Conservation (phyloP, 192 early-diverging fungal species). For the Coemansia sp. region DNA sequence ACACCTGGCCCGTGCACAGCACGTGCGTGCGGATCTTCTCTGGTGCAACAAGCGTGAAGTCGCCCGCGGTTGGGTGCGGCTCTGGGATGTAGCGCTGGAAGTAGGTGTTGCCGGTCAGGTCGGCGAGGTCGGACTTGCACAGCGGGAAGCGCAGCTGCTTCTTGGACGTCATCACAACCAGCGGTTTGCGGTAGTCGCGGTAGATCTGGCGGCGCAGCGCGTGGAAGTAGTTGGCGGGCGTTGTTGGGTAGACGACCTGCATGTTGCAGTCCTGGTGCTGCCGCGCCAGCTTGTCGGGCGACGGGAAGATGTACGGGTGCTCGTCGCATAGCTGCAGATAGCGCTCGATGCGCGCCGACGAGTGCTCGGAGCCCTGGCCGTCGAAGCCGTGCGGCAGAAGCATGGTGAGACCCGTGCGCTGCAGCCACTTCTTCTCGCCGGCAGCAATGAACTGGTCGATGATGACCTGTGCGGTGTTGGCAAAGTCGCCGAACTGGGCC, state of each 20-base stretch:
- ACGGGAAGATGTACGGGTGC: slow-evolving; percentile 82
- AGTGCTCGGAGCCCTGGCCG: slow-evolving; percentile 98
- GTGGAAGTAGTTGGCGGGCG: slow-evolving; percentile 98
- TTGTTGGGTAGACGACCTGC: slow-evolving; percentile 95
- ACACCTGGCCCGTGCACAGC: slow-evolving; percentile 96
- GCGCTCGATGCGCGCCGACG: slow-evolving; percentile 91
- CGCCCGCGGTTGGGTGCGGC: slow-evolving; percentile 69
- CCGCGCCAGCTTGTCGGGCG: slow-evolving; percentile 75
- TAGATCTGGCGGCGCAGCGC: slow-evolving; percentile 91
- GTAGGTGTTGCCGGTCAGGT: slow-evolving; percentile 76
- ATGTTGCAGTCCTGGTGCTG: slow-evolving; percentile 99
- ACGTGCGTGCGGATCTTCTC: slow-evolving; percentile 91
- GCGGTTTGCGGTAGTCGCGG: slow-evolving; percentile 97
- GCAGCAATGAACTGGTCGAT: slow-evolving; percentile 97
- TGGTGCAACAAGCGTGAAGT: slow-evolving; percentile 69
- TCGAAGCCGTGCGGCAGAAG: slow-evolving; percentile 97
- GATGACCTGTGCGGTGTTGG: slow-evolving; percentile 95
- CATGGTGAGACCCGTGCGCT: slow-evolving; percentile 92
- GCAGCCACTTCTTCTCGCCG: slow-evolving; percentile 98
- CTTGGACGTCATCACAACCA: slow-evolving; percentile 81
- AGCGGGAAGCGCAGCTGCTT: slow-evolving; percentile 90
- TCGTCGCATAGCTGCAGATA: slow-evolving; percentile 96
- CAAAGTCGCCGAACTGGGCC: slow-evolving; percentile 98
- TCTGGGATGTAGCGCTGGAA: slow-evolving; percentile 96
- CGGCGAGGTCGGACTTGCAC: slow-evolving; percentile 79